Base-by-base conservation (phyloP, 2,329 filamentous ascomycete genomes). In the Fusarium subglutinans region DNA sequence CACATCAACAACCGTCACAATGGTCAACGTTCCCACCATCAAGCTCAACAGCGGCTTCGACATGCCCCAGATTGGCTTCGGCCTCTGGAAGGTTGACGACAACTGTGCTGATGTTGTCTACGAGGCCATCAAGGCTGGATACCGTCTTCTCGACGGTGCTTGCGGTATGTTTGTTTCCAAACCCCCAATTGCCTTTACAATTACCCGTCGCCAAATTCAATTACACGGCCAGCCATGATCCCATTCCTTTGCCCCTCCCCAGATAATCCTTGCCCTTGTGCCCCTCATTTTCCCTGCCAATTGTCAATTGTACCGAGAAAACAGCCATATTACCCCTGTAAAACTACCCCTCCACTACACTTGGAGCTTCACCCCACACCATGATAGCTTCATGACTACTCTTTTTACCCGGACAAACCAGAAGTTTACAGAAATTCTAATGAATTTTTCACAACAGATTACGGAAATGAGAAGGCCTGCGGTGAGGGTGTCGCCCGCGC, bases 21-120 rank as follows among this genome's bases (percentile, higher is more conserved):
- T 84, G 78, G 82, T 71, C 37, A 73, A 79, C 54, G 75, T 80
- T 33, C 80, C 81, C 57, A 89, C 83, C 68, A 85, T 91, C 82
- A 91, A 90, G 84, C 88, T 92, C 72, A 91, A 85, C 84, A 90
- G 86, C 82, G 90, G 90, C 83, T 80, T 88, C 77, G 86, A 92
- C 78, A 94, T 94, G 92, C 92, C 92, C 79, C 89, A 92, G 81
- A 91, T 94, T 75, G 92, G 92, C 82, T 93, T 93, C 81, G 92
- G 92, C 68, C 88, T 96, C 76, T 96, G 94, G 94, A 96, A 96
- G 86, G 92, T 96, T 74, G 90, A 90, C 82, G 93, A 92, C 76
- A 91, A 90, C 63, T 91, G 89, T 80, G 90, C 93, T 78, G 93
- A 96, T 78, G 90, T 89, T 69, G 91, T 96, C 76, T 96, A 96